Base-by-base conservation (phyloP, 345 rosid species). In the Salix exigua region DNA sequence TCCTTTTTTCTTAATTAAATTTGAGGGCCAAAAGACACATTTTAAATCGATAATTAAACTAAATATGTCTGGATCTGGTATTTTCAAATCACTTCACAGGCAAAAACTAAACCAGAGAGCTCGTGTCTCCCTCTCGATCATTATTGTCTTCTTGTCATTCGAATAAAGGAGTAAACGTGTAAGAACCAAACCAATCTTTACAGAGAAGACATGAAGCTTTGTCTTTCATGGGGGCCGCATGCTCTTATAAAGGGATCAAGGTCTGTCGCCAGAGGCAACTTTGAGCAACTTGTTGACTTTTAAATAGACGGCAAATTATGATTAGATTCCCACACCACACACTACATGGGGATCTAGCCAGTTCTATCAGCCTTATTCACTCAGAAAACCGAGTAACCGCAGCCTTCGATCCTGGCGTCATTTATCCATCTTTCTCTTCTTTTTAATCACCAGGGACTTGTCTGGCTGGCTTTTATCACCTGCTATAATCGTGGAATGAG, bases 261-360 rank as follows among this genome's bases (percentile, higher is more conserved):
- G 51, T 67, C 72, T 74, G 51, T 30, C 62, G 9, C 5, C 31
- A 81, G 68, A 69, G 72, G 26, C 4, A 51, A 51, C 82, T 73
- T 73, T 70, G 26, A 26, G 55, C 51, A 60, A 21, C 68, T 79
- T 71, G 72, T 48, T 16, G 19, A 19, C 74, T 73, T 79, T 6
- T 46, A 21, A 28, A 50, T 50, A 7, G 53, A 75, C 62, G 76
- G 71, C 58, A 70, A 31, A 44, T 69, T 10, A 68, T 75, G 31
- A 69, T 83, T 75, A 71, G 79, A 84, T 76, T 79, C 82, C 77
- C 35, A 63, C n/a, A 30, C 66, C 14, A 38, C 71, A 19, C 26
- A 37, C 37, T 38, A 46, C 53, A 25, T 33, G 44, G 64, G 6
- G 6, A 33, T 33, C 37, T 73, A 30, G 38, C 25, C 4, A 30